Evolutionary conservation across 257 asterid genomes (phyloP), one percentile per base, ranked within the genome.

Genomic region (Nicotiana tabacum): DNA sequence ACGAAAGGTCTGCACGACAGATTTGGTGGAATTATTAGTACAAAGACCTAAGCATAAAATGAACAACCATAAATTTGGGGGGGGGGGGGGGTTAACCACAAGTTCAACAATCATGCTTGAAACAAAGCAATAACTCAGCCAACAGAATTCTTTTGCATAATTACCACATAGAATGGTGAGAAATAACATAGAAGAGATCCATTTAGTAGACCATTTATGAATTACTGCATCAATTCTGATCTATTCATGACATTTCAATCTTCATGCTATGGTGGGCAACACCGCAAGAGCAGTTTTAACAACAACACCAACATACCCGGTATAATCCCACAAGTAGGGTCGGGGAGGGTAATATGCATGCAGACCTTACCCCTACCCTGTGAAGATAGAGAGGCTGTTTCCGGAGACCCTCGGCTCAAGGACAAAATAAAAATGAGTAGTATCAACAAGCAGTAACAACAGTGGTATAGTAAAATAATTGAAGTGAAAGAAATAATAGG

Each of bases 1-100:
- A 96, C 88, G 84, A 96, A 89, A 48, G 82, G 53, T 62, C 99
- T 96, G 93, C 92, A 88, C 65, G 30, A 83, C 83, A 43, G 83
- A 80, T 35, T 27, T 64, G 83, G 77, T 76, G 35, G 53, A 9
- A 82, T 48, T 39, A 69, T 53, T 39, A 51, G 24, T 27, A 65
- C 32, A 32, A 10, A 76, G 61, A 53, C 55, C 27, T 55, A 11
- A 64, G 0, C 39, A 46, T 46, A 39, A 39, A 69, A 70, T 5
- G 57, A 5, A n/a, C 11, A 70, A 70, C 78, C 57, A 46, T 21
- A 72, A 6, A 4, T 12, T n/a, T 18, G 11, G 5, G 57, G n/a
- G 56, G n/a, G 55, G 33, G 12, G 18, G 10, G 32, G 65, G 33
- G 33, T 32, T 21, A 21, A 21, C 35, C 35, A 72, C 37, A 72